phyloP scores from a whole-genome alignment of 331 rosid genomes.

The Saraca asoca region DNA sequence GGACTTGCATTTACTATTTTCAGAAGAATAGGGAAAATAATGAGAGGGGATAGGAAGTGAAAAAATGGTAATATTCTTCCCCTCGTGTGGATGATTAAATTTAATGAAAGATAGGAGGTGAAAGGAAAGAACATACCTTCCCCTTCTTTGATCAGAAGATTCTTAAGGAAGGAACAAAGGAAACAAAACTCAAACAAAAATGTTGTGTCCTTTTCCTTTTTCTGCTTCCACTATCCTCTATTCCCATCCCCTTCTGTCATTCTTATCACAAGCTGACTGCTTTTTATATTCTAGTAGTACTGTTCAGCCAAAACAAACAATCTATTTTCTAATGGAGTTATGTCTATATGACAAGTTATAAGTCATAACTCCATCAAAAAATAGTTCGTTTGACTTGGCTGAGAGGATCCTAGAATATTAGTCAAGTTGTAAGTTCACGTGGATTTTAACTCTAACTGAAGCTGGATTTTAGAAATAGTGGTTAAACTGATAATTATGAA shows the following conservation, averaged over 20 bases:
- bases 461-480: conserved; percentile 19
- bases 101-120: neutral
- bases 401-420: conserved; percentile 35
- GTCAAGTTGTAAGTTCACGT: neutral
- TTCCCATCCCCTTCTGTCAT: neutral
- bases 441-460: neutral
- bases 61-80: neutral
- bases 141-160: neutral
- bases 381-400: conserved; percentile 41
- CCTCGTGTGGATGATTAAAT: neutral
- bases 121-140: neutral
- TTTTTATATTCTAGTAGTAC: conserved; percentile 2
- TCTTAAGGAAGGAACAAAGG: neutral
- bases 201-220: too few relatives aligned
- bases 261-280: neutral
- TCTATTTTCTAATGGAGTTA: conserved; percentile 35
- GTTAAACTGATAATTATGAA: neutral
- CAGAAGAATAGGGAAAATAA: too few relatives aligned
- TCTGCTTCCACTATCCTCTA: too few relatives aligned
- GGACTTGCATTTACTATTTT: too few relatives aligned
- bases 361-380: conserved; percentile 42
- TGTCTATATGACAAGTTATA: neutral
- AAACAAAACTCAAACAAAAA: too few relatives aligned
- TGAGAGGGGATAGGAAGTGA: too few relatives aligned
- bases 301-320: conserved; percentile 34